Base-by-base conservation (phyloP, 2,329 filamentous ascomycete genomes). In the Claviceps monticola region DNA sequence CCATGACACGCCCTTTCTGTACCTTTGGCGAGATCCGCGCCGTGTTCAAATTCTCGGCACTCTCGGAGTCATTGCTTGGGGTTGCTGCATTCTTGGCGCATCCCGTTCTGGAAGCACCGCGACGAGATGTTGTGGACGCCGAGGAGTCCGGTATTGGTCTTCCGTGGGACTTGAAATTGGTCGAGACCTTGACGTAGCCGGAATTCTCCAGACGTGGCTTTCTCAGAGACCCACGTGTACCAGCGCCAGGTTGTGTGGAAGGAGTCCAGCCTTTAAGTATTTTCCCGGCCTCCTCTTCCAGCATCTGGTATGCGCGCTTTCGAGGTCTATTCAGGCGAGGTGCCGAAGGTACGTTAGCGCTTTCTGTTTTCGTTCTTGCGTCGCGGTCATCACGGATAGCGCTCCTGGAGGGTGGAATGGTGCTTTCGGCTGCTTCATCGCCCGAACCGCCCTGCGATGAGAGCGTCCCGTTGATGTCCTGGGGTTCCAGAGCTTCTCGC, bases 221-320 rank as follows among this genome's bases (percentile, higher is more conserved):
- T 42, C 17, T 8, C 37, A 16, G 8, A 16, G 29, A 36, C 13
- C 17, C 41, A 14, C 43, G 47, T 14, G 37, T 34, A 6, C 7
- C 11, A 36, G n/a, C 46, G 13, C 36, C 36, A 34, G 36, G 17
- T 17, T 16, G 37, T 34, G 34, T 19, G 14, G 34, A 5, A 11
- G 46, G 44, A 8, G 19, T 42, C 42, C 34, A 49, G 19, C 34
- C 42, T 6, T 43, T 46, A 23, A 49, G 42, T 7, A 46, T 49
- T 2, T 34, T 11, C 9, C 44, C 43, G 36, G 51, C 19, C 42
- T 53, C 48, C 11, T 50, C 23, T 29, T 50, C 43, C 5, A 50
- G 48, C 19, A 42, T 42, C 48, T 50, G 42, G 11, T 38, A 50
- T n/a, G 48, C 48, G 29, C 48, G 48, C 41, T 44, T 43, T 38